These are phyloP conservation scores for Lactarius akahatsu DNA, from an alignment of 768 basidiomycete species.

Conservation along the genomic window DNA sequence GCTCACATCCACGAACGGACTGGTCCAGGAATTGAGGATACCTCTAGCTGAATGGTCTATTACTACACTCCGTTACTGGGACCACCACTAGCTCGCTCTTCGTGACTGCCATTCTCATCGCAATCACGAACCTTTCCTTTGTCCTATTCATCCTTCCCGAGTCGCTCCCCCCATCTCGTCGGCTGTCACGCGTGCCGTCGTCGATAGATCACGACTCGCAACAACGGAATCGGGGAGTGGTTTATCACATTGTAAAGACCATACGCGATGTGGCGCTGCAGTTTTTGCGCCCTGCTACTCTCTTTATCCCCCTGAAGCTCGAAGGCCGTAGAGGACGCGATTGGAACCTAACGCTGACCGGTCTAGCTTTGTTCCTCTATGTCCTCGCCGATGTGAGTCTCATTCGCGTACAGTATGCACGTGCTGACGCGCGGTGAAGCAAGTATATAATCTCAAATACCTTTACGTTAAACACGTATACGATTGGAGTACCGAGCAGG, in stretches of 20 bases:
- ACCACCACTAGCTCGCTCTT: conserved; percentile 25
- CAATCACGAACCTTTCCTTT: conserved; percentile 24
- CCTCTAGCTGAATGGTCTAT: conserved; percentile 25
- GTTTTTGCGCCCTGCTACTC: conserved; percentile 25
- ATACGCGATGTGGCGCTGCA: conserved; percentile 12
- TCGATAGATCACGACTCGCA: conserved; percentile 3
- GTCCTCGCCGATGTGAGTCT: conserved; percentile 25
- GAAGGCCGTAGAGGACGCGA: conserved; percentile 27
- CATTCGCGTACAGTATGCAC: neutral
- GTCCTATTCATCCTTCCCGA: conserved; percentile 28
- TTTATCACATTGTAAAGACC: neutral
- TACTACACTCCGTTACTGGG: conserved; percentile 18
- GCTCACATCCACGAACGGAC: neutral
- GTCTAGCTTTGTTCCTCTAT: conserved; percentile 27
- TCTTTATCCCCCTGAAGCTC: conserved; percentile 25
- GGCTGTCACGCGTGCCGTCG: conserved; percentile 8
- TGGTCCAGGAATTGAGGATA: neutral
- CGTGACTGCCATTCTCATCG: conserved; percentile 24
- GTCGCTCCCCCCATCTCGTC: conserved; percentile 23
- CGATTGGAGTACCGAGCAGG: conserved; percentile 29
- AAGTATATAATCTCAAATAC: conserved; percentile 31
- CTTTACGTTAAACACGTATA: conserved; percentile 30
- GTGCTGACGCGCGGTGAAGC: conserved; percentile 19
- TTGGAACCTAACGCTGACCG: conserved; percentile 30
- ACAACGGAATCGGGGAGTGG: conserved; percentile 7